These are phyloP conservation scores for Dionaea muscipula DNA, from an alignment of 179 eudicot genomes.

Conservation along the genomic window DNA sequence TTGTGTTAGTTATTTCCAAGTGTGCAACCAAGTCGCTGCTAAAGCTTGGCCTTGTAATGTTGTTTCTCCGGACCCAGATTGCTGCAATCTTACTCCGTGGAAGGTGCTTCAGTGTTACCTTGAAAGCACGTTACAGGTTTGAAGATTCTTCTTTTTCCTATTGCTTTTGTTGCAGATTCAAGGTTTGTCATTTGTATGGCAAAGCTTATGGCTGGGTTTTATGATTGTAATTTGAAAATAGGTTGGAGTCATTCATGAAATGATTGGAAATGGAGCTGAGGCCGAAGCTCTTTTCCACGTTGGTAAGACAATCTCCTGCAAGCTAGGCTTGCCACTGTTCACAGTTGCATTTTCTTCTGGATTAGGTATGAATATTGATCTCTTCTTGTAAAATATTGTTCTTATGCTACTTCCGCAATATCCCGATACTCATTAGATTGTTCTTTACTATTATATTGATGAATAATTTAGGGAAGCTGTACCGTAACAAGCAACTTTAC, in stretches of 20 bases:
- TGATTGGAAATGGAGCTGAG: constrained; percentile 68
- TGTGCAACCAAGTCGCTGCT: constrained; percentile 32
- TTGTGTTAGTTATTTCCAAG: constrained; percentile 29
- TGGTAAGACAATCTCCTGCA: constrained; percentile 62
- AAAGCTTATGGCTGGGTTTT: constrained; percentile 6
- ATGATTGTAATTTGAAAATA: constrained; percentile 11
- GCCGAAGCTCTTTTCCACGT: constrained; percentile 62
- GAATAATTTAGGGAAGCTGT: constrained; percentile 49
- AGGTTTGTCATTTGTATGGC: constrained; percentile 1
- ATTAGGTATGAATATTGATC: constrained; percentile 40
- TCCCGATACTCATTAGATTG: neutral
- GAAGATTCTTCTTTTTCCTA: constrained; percentile 11
- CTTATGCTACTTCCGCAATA: neutral
- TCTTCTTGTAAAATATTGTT: neutral
- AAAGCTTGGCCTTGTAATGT: constrained; percentile 32
- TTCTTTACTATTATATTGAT: neutral
- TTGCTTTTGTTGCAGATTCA: neutral
- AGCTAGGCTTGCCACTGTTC: constrained; percentile 52
- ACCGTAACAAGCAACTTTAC: constrained; percentile 43
- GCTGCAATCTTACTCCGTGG: constrained; percentile 71
- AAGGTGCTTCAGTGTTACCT: constrained; percentile 80
- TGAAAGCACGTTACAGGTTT: constrained; percentile 91
- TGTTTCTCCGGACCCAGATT: constrained; percentile 27
- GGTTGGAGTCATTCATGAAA: constrained; percentile 74
- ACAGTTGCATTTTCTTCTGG: constrained; percentile 46